Evolutionary conservation across 2,329 filamentous ascomycete species (phyloP).

Genomic region (Neopestalotiopsis sp.): DNA sequence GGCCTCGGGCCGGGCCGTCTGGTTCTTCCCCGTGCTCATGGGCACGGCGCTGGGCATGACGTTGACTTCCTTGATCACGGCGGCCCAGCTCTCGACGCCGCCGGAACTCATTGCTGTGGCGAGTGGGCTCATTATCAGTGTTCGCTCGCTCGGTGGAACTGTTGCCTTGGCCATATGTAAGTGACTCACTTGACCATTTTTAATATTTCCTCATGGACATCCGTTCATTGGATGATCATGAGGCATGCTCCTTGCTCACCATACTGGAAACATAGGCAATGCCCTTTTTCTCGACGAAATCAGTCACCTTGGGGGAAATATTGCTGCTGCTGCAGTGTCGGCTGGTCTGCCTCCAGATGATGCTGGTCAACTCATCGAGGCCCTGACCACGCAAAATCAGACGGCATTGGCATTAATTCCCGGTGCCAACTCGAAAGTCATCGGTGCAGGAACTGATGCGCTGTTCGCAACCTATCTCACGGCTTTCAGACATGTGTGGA

Average conservation of each 20-base stretch:
- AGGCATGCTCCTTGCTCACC: not conserved
- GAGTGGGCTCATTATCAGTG: conserved; percentile 40
- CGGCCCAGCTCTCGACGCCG: conserved; percentile 44
- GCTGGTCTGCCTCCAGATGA: conserved; percentile 32
- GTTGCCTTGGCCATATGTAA: conserved; percentile 52
- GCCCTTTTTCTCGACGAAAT: conserved; percentile 34
- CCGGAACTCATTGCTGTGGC: conserved; percentile 40
- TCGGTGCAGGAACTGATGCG: conserved; percentile 32
- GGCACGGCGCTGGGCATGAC: conserved; percentile 42
- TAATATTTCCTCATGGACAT: no score
- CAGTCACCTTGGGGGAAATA: conserved; percentile 35
- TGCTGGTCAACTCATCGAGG: conserved; percentile 34
- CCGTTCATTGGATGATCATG: not conserved
- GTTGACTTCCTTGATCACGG: conserved; percentile 41
- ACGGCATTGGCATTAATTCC: conserved; percentile 33
- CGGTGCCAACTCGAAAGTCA: conserved; percentile 35
- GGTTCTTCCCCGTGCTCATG: conserved; percentile 44
- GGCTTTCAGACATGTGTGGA: conserved; percentile 41
- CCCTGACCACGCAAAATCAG: conserved; percentile 32
- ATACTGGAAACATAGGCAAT: conserved; percentile 24
- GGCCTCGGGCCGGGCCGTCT: conserved; percentile 31
- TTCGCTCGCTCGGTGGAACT: conserved; percentile 51
- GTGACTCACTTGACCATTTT: not conserved
- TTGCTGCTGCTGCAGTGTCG: conserved; percentile 38
- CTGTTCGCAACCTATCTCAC: conserved; percentile 34